Percentiles rank a stretch among this genome's conserved stretches.
phyloP scores from a whole-genome alignment of 495 filamentous ascomycete species.

The Aspergillus biplanus region DNA sequence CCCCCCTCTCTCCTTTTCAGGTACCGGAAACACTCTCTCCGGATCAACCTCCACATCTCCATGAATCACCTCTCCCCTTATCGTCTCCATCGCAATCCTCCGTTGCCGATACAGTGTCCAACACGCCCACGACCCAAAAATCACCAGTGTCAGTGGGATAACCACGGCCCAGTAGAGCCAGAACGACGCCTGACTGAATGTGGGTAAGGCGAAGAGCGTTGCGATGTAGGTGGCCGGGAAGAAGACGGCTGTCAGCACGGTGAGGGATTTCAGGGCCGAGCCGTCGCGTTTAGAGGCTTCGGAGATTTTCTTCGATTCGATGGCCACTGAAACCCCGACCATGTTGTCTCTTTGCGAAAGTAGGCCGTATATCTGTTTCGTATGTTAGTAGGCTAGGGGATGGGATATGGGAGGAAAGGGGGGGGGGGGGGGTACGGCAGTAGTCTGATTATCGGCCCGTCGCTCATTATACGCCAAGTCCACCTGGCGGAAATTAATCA shows the following conservation, averaged over 20 bases:
- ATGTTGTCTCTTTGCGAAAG: conserved; percentile 22
- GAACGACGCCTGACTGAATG: conserved; percentile 5
- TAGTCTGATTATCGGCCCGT: conserved; percentile 20
- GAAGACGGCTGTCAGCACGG: conserved; percentile 14
- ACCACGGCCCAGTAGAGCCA: conserved; percentile 19
- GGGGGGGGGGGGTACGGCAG: conserved; percentile 6
- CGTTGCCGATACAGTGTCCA: conserved; percentile 20
- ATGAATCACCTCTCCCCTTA: neutral
- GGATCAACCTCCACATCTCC: conserved; percentile 7
- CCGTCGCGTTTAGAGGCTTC: conserved; percentile 21
- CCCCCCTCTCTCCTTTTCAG: neutral
- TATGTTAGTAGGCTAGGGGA: no score
- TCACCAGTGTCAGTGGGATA: conserved; percentile 12
- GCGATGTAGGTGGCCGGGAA: conserved; percentile 19
- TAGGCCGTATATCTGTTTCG: conserved; percentile 21
- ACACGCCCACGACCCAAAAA: conserved; percentile 16
- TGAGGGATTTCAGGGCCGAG: conserved; percentile 19
- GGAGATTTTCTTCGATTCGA: conserved; percentile 21
- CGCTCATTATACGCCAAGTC: conserved; percentile 16
- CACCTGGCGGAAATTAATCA: conserved; percentile 11
- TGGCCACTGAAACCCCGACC: conserved; percentile 19
- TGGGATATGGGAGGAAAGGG: neutral
- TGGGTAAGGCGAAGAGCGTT: conserved; percentile 15
- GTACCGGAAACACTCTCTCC: conserved; percentile 1
- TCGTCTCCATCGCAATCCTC: conserved; percentile 9